Evolutionary conservation across 1,284 basidiomycete genomes (phyloP).

Genomic region (Tetrapyrgos nigripes): DNA sequence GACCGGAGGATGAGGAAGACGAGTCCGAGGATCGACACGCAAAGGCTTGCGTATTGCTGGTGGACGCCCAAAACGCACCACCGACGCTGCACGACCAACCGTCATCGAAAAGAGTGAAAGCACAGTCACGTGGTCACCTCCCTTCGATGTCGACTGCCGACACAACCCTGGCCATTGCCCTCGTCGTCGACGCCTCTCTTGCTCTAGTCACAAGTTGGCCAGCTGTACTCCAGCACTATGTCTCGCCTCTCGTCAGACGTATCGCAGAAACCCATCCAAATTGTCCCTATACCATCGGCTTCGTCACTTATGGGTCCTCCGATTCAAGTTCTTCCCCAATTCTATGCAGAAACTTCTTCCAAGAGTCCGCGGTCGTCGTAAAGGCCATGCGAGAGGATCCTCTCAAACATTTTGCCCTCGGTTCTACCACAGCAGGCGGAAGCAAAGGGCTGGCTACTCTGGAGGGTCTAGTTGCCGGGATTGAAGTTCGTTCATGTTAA

Average conservation of each 20-base stretch:
- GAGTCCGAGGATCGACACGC: slow-evolving; percentile 50
- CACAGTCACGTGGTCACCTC: background rate
- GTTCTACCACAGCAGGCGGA: slow-evolving; percentile 52
- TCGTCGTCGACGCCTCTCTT: slow-evolving; percentile 70
- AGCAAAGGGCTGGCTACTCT: slow-evolving; percentile 67
- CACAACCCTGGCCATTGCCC: slow-evolving; percentile 48
- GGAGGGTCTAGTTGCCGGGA: slow-evolving; percentile 72
- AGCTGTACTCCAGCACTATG: slow-evolving; percentile 53
- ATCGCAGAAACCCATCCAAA: slow-evolving; percentile 49
- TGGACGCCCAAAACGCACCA: slow-evolving; percentile 51
- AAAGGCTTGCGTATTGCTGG: slow-evolving; percentile 55
- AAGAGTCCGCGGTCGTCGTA: slow-evolving; percentile 41
- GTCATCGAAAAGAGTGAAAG: background rate
- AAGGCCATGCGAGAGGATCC: slow-evolving; percentile 54
- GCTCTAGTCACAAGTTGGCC: slow-evolving; percentile 61
- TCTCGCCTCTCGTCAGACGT: slow-evolving; percentile 58
- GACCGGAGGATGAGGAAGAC: slow-evolving; percentile 73
- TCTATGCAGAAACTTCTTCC: slow-evolving; percentile 62
- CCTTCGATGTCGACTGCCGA: slow-evolving; percentile 30
- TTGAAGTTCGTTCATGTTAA: slow-evolving; percentile 58
- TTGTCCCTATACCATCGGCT: slow-evolving; percentile 56
- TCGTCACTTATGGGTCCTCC: slow-evolving; percentile 52
- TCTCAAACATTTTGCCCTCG: slow-evolving; percentile 57
- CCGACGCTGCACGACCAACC: slow-evolving; percentile 26
- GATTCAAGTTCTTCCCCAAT: slow-evolving; percentile 57